Evolutionary conservation across 306 rosid genomes (phyloP).

Genomic region (Neltuma alba): DNA sequence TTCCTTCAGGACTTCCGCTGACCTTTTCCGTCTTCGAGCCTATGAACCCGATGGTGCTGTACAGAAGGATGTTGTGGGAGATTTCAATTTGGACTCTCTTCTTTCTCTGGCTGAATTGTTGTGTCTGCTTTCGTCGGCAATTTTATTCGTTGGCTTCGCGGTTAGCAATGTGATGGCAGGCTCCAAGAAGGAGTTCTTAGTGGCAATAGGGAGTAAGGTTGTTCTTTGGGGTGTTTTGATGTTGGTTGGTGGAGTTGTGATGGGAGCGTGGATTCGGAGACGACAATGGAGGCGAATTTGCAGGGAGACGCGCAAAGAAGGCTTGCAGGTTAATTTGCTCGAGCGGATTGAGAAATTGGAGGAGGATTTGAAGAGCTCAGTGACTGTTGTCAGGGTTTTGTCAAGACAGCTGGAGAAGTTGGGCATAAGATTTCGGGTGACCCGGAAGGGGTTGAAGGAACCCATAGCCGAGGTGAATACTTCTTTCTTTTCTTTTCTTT

Average conservation of each 20-base stretch:
- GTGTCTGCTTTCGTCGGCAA: slow-evolving; percentile 59
- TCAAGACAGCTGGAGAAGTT: slow-evolving; percentile 92
- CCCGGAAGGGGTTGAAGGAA: slow-evolving; percentile 66
- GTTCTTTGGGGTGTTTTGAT: slow-evolving; percentile 39
- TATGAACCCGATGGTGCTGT: slow-evolving; percentile 38
- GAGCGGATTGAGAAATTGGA: slow-evolving; percentile 83
- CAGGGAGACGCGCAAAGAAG: slow-evolving; percentile 44
- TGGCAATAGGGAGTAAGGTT: slow-evolving; percentile 40
- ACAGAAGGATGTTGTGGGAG: slow-evolving; percentile 17
- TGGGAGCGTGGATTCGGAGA: slow-evolving; percentile 46
- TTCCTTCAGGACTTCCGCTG: slow-evolving; percentile 31
- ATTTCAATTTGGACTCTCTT: slow-evolving; percentile 54
- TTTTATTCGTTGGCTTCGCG: slow-evolving; percentile 42
- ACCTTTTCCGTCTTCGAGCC: slow-evolving; percentile 25
- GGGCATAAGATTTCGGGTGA: slow-evolving; percentile 76
- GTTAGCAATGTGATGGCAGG: slow-evolving; percentile 34
- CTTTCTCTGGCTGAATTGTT: slow-evolving; percentile 58
- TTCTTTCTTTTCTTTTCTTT: neutral
- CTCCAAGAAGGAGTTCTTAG: slow-evolving; percentile 46
- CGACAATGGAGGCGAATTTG: slow-evolving; percentile 64
- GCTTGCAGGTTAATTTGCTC: slow-evolving; percentile 64
- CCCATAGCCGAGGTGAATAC: slow-evolving; percentile 81
- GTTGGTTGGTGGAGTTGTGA: too few species aligned
- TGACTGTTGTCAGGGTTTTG: slow-evolving; percentile 57
- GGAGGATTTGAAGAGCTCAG: slow-evolving; percentile 68